Percentiles rank a stretch among this genome's conserved stretches.
Evolutionary conservation across 345 rosid species (phyloP).

Genomic region (Erysimum cheiranthoides): DNA sequence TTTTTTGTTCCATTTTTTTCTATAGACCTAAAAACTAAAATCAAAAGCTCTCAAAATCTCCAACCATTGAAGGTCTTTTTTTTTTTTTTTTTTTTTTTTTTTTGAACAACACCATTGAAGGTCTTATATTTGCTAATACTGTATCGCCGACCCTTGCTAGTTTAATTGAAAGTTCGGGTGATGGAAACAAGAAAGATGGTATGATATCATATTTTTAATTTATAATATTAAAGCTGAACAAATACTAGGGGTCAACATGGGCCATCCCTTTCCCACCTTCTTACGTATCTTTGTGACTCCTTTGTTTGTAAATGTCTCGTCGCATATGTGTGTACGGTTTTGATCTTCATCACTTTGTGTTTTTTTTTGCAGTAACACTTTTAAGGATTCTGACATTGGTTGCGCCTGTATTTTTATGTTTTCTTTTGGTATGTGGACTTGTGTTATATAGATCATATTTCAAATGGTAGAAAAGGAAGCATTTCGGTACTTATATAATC

Average conservation of each 20-base stretch:
- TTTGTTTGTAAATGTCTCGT: conserved; percentile 20
- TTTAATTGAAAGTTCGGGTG: conserved; percentile 4
- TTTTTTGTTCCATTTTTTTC: not conserved
- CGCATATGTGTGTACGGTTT: conserved; percentile 1
- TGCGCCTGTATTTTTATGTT: not conserved
- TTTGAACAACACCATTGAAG: too few relatives aligned
- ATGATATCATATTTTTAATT: not conserved
- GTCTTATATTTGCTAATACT: not conserved
- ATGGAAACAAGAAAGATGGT: not conserved
- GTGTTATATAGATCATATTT: not conserved
- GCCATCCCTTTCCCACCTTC: not conserved
- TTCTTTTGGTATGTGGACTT: not conserved
- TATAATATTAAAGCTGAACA: not conserved
- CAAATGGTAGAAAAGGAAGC: not conserved
- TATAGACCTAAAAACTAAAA: not conserved
- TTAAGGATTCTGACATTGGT: not conserved
- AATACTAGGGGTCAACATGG: conserved; percentile 5
- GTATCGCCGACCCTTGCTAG: conserved; percentile 11
- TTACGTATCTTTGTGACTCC: conserved; percentile 11
- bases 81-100: not conserved
- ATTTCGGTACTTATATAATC: not conserved
- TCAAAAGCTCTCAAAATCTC: not conserved
- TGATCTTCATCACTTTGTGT: conserved; percentile 20
- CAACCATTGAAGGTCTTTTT: not conserved
- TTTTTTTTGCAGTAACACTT: not conserved